Percentiles rank a stretch among this genome's conserved stretches.
Conservation (phyloP, 1,284 basidiomycete species). For the Ceratobasidium sp. region DNA sequence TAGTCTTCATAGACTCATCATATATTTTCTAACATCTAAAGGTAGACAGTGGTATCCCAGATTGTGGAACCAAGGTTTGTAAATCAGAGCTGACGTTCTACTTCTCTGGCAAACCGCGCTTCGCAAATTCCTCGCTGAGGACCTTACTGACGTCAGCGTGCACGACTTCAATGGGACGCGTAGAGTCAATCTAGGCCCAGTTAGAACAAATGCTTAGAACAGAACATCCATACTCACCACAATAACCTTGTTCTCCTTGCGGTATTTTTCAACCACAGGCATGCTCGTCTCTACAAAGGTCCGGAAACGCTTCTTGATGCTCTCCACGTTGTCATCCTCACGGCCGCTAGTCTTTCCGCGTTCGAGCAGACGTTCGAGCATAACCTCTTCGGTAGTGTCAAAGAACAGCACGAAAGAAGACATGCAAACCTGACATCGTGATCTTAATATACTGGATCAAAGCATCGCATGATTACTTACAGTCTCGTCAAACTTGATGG, state of each 20-base stretch:
- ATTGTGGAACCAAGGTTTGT: not conserved
- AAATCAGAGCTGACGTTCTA: not conserved
- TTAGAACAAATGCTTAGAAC: not conserved
- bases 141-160: constrained; percentile 65
- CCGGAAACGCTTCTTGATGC: constrained; percentile 97
- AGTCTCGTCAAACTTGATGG: constrained; percentile 87
- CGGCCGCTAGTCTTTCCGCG: constrained; percentile 94
- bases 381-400: constrained; percentile 87
- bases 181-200: constrained; percentile 73
- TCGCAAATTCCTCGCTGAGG: constrained; percentile 55
- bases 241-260: constrained; percentile 73
- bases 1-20: not conserved
- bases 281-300: constrained; percentile 94
- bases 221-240: constrained; percentile 62
- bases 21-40: not conserved
- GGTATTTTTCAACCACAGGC: constrained; percentile 94
- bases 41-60: too few species aligned
- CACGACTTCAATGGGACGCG: constrained; percentile 75
- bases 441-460: too few species aligned
- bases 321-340: constrained; percentile 95
- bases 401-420: constrained; percentile 88
- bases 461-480: too few species aligned
- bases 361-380: constrained; percentile 86
- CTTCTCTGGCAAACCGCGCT: constrained; percentile 32
- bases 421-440: constrained; percentile 70